Evolutionary conservation across 306 rosid species (phyloP).

Genomic region (Lagenaria siceraria): DNA sequence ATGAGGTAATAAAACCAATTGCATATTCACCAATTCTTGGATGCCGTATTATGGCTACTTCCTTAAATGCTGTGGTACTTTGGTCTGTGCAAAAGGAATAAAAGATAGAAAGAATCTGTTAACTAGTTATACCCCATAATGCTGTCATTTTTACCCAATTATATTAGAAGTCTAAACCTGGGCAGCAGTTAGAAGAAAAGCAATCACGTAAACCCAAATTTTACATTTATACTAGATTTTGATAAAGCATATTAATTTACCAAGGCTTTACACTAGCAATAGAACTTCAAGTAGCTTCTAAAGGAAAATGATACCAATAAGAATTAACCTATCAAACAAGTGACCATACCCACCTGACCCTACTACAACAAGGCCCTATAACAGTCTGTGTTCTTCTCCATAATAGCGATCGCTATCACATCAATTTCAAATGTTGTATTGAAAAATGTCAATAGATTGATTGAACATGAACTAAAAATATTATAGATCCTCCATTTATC

Average conservation of each 20-base stretch:
- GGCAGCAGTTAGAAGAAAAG: neutral
- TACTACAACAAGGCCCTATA: neutral
- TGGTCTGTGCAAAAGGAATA: conserved; percentile 24
- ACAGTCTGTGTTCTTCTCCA: neutral
- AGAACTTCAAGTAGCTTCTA: neutral
- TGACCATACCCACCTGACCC: neutral
- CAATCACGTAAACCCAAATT: neutral
- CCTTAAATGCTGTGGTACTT: conserved; percentile 43
- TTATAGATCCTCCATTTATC: neutral
- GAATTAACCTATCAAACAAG: neutral
- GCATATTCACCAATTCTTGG: conserved; percentile 46
- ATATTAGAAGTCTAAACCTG: neutral
- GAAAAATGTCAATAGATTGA: neutral
- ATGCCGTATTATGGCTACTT: conserved; percentile 47
- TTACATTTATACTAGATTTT: neutral
- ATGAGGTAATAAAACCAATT: conserved; percentile 41
- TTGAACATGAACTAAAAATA: neutral
- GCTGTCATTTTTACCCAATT: neutral
- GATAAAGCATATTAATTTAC: neutral
- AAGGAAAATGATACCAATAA: neutral
- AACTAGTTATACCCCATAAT: neutral
- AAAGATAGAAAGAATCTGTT: neutral
- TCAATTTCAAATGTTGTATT: neutral
- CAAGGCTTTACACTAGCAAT: neutral
- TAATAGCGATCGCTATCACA: neutral